Base-by-base conservation (phyloP, 1,284 basidiomycete species). In the Trichosporon faecale region DNA sequence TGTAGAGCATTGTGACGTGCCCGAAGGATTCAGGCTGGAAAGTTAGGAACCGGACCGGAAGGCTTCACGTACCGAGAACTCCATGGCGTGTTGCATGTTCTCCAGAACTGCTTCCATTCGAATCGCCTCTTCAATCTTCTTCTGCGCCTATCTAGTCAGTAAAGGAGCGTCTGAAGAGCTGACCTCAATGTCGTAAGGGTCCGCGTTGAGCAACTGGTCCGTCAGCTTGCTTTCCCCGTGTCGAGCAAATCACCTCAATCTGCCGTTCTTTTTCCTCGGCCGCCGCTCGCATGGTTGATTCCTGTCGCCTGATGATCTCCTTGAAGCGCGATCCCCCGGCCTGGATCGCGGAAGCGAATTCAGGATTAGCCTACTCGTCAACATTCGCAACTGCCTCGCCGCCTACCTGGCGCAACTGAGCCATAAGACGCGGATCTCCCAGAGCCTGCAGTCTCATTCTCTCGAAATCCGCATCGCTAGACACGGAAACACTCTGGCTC, bases 111-210 rank as follows among this genome's bases (percentile, higher is more conserved):
- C 91, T 79, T 98, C 89, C 81, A 95, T 91, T 67, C 92, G 85
- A 73, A 99, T 98, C 0, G 90, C 90, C 79, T 98, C 97, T 81
- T 98, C 96, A 71, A 99, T 99, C 84, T 88, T 90, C 71, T 87
- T 87, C 83, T 99, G 97, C 0, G 95, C 86, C 77, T 80, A 55
- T 1, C 2, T 12, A 0, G 52, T 57, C 25, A 70, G 69, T 31
- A 44, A 5, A 7, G 21, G 8, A 1, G 3, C 35, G 11, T 23
- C 25, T 8, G 29, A 33, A 5, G 14, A 49, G 40, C 77, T 60
- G 12, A 82, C 91, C 78, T 97, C 94, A 3, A 98, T 85, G 79
- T 98, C 90, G 80, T 89, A 98, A 0, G 95, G 94, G 82, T 98
- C 90, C 0, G 90, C 89, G 75, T 95, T 91, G 68, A 95, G 86